Evolutionary conservation across 1,284 basidiomycete genomes (phyloP).

Genomic region (Neotropicomus parvogracilis): DNA sequence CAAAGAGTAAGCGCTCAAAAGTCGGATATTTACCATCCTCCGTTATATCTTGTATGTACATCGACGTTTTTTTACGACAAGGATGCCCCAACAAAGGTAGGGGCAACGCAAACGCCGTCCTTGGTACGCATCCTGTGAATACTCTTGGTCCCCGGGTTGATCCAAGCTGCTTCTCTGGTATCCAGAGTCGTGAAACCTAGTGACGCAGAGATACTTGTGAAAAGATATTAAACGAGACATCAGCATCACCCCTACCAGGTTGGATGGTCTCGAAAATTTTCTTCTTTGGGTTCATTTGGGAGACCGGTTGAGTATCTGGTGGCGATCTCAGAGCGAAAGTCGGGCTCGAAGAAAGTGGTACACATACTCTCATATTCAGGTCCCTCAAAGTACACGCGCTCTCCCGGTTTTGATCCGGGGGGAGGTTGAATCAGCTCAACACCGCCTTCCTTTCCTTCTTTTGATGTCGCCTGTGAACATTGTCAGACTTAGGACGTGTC

Average conservation of each 20-base stretch:
- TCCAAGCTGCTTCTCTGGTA: constrained; percentile 85
- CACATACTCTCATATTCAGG: constrained; percentile 68
- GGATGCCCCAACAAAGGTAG: constrained; percentile 80
- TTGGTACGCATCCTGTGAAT: constrained; percentile 84
- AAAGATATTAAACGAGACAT: constrained; percentile 1
- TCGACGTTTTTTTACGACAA: constrained; percentile 58
- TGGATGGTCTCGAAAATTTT: constrained; percentile 96
- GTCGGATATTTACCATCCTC: background rate
- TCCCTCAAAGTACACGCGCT: constrained; percentile 92
- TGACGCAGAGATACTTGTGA: constrained; percentile 3
- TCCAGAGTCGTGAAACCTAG: constrained; percentile 85
- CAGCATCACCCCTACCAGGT: constrained; percentile 51
- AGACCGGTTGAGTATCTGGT: constrained; percentile 65
- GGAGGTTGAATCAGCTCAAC: constrained; percentile 91
- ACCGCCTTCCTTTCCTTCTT: constrained; percentile 86
- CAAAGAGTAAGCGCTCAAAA: background rate
- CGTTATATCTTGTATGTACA: constrained; percentile 1
- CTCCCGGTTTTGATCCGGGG: constrained; percentile 81
- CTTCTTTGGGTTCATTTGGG: constrained; percentile 93
- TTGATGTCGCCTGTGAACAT: constrained; percentile 68
- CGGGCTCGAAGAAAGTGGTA: background rate
- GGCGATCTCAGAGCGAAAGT: constrained; percentile 1
- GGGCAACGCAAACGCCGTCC: constrained; percentile 78
- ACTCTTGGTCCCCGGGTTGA: constrained; percentile 78
- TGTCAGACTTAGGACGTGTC: constrained; percentile 1